phyloP scores from a whole-genome alignment of 768 basidiomycete species.

The Leccinum disarticulatum region DNA sequence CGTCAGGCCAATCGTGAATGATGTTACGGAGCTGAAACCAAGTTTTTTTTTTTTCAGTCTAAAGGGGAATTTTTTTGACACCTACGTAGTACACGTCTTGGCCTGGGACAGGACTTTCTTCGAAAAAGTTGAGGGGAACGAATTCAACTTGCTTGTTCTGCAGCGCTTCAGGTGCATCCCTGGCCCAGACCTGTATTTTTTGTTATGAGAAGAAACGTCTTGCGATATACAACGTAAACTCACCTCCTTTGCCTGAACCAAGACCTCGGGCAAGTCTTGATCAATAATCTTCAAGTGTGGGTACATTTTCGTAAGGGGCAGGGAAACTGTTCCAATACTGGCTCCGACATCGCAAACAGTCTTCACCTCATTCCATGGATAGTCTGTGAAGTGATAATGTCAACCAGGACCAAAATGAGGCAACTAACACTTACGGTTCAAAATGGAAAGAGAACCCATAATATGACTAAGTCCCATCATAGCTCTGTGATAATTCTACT shows the following conservation, averaged over 20 bases:
- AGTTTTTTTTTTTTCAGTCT: not conserved
- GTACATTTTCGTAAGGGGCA: slow-evolving; percentile 25
- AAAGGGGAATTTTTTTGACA: not conserved
- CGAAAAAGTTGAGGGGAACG: slow-evolving; percentile 22
- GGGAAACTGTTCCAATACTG: slow-evolving; percentile 30
- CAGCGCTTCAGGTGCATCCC: slow-evolving; percentile 18
- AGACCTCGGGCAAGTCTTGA: slow-evolving; percentile 32
- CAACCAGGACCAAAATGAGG: not conserved
- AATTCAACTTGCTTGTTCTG: slow-evolving; percentile 16
- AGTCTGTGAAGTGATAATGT: slow-evolving; percentile 10
- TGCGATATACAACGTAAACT: not conserved
- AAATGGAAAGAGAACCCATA: slow-evolving; percentile 25
- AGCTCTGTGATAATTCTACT: slow-evolving; percentile 23
- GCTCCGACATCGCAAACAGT: slow-evolving; percentile 32
- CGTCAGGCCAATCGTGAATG: slow-evolving; percentile 39
- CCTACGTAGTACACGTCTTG: slow-evolving; percentile 29
- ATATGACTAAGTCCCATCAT: slow-evolving; percentile 23
- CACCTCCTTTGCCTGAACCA: slow-evolving; percentile 23
- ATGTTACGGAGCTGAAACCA: slow-evolving; percentile 26
- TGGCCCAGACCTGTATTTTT: slow-evolving; percentile 16
- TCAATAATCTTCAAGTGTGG: slow-evolving; percentile 28
- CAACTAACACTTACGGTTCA: slow-evolving; percentile 19
- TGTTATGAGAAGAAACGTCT: not conserved
- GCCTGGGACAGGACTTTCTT: slow-evolving; percentile 15
- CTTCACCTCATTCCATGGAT: slow-evolving; percentile 26